Evolutionary conservation across 768 basidiomycete species (phyloP), one percentile per base, ranked within the genome.

Genomic region (Boletus rufocinnamomeus): DNA sequence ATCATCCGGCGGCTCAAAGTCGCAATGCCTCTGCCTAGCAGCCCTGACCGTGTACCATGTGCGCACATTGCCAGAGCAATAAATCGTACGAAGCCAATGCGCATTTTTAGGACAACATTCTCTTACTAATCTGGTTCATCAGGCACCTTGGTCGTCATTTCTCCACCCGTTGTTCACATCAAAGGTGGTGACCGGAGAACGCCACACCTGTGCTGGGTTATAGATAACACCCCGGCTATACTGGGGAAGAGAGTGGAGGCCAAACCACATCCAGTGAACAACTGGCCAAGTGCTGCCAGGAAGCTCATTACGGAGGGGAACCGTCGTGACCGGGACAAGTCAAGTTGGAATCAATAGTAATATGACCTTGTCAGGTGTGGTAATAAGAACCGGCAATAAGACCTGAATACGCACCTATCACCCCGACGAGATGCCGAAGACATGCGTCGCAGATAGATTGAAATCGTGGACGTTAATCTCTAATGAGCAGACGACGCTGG

Each of bases 381-480:
- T n/a, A n/a, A 41, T 41, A 37, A 37, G 35, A 37, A 37, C 35
- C 35, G 6, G 35, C 16, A 37, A 37, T 37, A 41, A 19, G 40
- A 10, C 40, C 40, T 41, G 40, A 41, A 41, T 41, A 41, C n/a
- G 40, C 40, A 41, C 40, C 40, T n/a, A 41, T 41, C 40, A n/a
- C 40, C n/a, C 40, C 35, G 16, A 37, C 35, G 16, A 37, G 35
- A 37, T 17, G 35, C 35, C 35, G n/a, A 41, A 41, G 40, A 41
- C 40, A 43, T 38, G 40, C 23, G 10, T 56, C 51, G 47, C 54
- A 56, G 53, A 56, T 59, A 46, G 44, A 60, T 52, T 51, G 59
- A 50, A 50, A 55, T 35, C 6, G 56, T 62, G 38, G 62, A 68
- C 52, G 65, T 69, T 69, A 68, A 68, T 68, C 67, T 57, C 55